These are phyloP conservation scores for Cladosporium halotolerans DNA, from an alignment of 2,329 filamentous ascomycete species.

Conservation along the genomic window DNA sequence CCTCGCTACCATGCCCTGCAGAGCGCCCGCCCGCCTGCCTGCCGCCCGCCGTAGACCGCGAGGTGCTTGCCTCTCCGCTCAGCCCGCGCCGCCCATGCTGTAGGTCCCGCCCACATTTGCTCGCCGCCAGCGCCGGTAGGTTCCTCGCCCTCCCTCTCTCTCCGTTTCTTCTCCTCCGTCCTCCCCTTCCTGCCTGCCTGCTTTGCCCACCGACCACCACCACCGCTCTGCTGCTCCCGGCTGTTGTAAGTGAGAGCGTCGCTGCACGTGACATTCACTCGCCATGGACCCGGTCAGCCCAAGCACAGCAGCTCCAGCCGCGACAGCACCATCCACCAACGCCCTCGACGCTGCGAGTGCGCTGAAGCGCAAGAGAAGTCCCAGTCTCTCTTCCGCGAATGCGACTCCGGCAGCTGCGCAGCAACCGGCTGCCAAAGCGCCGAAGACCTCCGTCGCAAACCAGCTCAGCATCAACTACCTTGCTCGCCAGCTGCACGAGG, in stretches of 20 bases:
- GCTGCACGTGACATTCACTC: neutral
- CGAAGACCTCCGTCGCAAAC: constrained; percentile 46
- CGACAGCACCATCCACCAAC: neutral
- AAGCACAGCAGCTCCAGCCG: neutral
- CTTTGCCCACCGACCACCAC: constrained; percentile 1
- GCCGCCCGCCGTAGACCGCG: too few species aligned
- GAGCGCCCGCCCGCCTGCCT: too few species aligned
- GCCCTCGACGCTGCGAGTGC: constrained; percentile 21
- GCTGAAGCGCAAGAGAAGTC: constrained; percentile 44
- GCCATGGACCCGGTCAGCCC: constrained; percentile 7
- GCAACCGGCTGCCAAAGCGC: constrained; percentile 41
- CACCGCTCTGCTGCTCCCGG: constrained; percentile 3
- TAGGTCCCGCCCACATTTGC: constrained; percentile 1
- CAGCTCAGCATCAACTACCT: constrained; percentile 65
- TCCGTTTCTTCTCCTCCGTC: constrained; percentile 12
- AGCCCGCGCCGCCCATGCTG: neutral
- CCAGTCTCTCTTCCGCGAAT: constrained; percentile 16
- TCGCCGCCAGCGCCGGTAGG: constrained; percentile 4
- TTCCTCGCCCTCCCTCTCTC: neutral
- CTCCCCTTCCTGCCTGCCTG: constrained; percentile 8
- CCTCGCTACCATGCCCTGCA: too few species aligned
- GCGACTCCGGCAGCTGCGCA: constrained; percentile 24
- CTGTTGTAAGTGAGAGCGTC: constrained; percentile 6
- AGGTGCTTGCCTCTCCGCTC: constrained; percentile 13
- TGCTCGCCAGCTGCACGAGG: constrained; percentile 55